These are phyloP conservation scores for Aspergillus kassunensis DNA, from an alignment of 495 filamentous ascomycete genomes.

Conservation along the genomic window DNA sequence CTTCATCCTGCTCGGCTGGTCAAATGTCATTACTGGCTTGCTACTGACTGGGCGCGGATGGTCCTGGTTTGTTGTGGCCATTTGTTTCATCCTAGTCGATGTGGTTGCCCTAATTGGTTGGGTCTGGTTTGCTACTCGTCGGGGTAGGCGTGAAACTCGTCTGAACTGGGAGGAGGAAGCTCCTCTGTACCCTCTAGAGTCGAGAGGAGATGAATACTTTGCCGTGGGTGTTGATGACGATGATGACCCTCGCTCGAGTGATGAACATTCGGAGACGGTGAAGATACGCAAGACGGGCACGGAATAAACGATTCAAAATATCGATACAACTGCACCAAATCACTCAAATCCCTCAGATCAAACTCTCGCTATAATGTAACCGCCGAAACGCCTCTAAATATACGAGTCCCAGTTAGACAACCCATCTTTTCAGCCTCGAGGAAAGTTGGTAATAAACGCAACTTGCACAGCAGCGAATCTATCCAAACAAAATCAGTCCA, in stretches of 20 bases:
- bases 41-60: background rate
- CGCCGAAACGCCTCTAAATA: background rate
- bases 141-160: conserved; percentile 1
- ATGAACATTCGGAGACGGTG: background rate
- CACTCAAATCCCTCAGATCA: background rate
- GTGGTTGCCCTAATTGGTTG: background rate
- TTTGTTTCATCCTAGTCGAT: background rate
- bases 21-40: conserved; percentile 10
- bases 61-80: background rate
- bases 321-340: background rate
- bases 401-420: background rate
- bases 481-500: background rate
- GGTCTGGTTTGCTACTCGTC: conserved; percentile 2
- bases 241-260: background rate
- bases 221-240: background rate
- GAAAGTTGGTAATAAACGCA: conserved; percentile 11
- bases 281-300: background rate
- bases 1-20: conserved; percentile 7
- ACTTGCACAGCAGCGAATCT: conserved; percentile 10
- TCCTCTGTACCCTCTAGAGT: background rate
- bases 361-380: background rate
- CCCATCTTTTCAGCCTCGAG: background rate
- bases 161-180: background rate
- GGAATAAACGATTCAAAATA: background rate
- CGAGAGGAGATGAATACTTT: conserved; percentile 2